A percentile compares a stretch with the other conserved stretches of the same genome.
These are phyloP conservation scores for Metschnikowia colocasiae DNA, from an alignment of 805 yeast genomes.

Conservation along the genomic window DNA sequence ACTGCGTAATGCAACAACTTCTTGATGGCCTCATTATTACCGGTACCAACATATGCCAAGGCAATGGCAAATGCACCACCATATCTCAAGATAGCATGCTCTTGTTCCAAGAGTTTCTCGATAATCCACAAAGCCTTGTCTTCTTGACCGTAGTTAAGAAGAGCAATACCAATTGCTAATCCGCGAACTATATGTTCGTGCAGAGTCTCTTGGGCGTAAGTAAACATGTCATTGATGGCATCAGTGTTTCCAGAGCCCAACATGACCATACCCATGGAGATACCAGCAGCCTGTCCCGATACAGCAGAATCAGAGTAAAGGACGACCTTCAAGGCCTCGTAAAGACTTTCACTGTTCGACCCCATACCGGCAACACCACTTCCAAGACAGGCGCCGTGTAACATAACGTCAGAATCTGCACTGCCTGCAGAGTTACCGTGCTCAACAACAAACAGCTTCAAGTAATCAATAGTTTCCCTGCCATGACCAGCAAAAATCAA, in stretches of 20 bases:
- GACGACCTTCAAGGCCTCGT: constrained; percentile 78
- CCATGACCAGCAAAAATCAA: constrained; percentile 96
- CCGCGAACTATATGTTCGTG: constrained; percentile 95
- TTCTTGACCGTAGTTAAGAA: constrained; percentile 82
- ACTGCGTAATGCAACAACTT: constrained; percentile 89
- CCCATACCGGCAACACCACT: constrained; percentile 98
- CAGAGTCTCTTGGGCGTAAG: constrained; percentile 91
- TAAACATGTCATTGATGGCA: constrained; percentile 74
- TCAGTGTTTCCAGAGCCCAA: constrained; percentile 78
- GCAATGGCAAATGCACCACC: constrained; percentile 96
- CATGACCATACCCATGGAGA: constrained; percentile 95
- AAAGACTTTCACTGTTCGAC: constrained; percentile 65
- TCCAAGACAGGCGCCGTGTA: constrained; percentile 96
- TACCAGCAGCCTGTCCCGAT: constrained; percentile 94
- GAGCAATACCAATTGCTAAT: constrained; percentile 84
- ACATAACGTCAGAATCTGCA: constrained; percentile 71
- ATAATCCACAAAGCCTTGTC: constrained; percentile 71
- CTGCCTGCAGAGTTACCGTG: constrained; percentile 61
- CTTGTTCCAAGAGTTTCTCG: constrained; percentile 63
- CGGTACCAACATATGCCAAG: constrained; percentile 95
- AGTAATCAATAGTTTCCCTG: constrained; percentile 73
- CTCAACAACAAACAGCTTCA: constrained; percentile 68
- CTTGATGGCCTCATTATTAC: constrained; percentile 82
- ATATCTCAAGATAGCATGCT: constrained; percentile 81
- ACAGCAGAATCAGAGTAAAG: constrained; percentile 87